Conservation (phyloP, 1,284 basidiomycete genomes). For the Trichosporon sp. region DNA sequence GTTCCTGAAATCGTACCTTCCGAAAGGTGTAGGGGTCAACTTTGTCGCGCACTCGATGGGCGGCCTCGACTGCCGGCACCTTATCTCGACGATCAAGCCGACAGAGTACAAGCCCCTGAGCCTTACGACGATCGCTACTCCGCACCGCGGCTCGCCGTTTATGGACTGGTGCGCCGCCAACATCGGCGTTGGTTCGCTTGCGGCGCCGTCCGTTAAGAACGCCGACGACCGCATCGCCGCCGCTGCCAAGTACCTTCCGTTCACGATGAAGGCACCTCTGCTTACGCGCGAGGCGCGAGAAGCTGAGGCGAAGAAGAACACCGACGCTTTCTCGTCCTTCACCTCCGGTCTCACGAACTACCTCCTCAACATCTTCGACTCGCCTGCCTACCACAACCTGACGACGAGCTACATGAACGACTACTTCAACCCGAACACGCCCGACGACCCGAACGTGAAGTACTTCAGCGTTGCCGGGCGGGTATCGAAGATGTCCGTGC, state of each 20-base stretch:
- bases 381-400: constrained; percentile 93
- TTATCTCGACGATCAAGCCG: constrained; percentile 81
- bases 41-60: constrained; percentile 94
- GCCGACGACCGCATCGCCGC: constrained; percentile 4
- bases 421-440: constrained; percentile 87
- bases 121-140: constrained; percentile 85
- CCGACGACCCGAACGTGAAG: constrained; percentile 73
- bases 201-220: constrained; percentile 28
- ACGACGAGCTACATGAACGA: constrained; percentile 78
- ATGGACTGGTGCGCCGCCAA: constrained; percentile 98
- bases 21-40: constrained; percentile 67
- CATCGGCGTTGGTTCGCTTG: constrained; percentile 68
- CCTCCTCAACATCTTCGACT: constrained; percentile 87
- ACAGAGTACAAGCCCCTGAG: constrained; percentile 78
- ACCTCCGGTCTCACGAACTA: constrained; percentile 62
- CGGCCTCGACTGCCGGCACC: constrained; percentile 84
- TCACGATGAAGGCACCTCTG: constrained; percentile 52
- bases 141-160: constrained; percentile 92
- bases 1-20: constrained; percentile 63
- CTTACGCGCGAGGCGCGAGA: constrained; percentile 36
- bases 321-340: constrained; percentile 28
- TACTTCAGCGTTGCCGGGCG: constrained; percentile 90
- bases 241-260: constrained; percentile 39
- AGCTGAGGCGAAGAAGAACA: constrained; percentile 10
- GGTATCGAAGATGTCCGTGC: constrained; percentile 61